Conservation (phyloP, 1,139 yeast genomes). For the Tardiomyces depauwii region DNA sequence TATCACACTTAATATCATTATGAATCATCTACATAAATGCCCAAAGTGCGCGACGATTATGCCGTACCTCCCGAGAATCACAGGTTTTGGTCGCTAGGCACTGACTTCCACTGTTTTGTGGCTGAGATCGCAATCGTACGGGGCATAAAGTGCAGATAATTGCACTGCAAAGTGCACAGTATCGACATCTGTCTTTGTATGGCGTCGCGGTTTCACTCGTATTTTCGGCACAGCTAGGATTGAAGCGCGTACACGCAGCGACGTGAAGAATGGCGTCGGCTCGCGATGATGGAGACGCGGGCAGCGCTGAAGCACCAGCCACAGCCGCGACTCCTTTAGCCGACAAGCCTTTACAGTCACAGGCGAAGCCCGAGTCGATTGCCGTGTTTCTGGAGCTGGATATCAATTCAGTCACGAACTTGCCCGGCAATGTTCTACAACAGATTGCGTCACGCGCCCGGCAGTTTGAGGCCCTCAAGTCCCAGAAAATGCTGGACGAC, state of each 20-base stretch:
- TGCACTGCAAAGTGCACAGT: neutral
- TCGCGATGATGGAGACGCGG: neutral
- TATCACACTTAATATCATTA: too few relatives aligned
- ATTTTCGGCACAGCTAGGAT: conserved; percentile 18
- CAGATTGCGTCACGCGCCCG: conserved; percentile 35
- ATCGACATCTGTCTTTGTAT: neutral
- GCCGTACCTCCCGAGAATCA: too few relatives aligned
- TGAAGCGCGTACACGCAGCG: conserved; percentile 34
- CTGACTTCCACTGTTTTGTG: too few relatives aligned
- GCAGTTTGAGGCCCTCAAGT: conserved; percentile 38
- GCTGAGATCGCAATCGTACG: too few relatives aligned
- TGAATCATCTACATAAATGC: too few relatives aligned
- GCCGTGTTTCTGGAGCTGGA: conserved; percentile 17
- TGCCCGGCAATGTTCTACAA: conserved; percentile 18
- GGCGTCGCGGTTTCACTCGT: neutral
- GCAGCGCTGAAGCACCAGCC: neutral
- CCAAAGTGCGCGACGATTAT: too few relatives aligned
- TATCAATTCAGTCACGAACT: conserved; percentile 11
- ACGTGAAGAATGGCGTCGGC: conserved; percentile 25
- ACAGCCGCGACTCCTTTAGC: neutral
- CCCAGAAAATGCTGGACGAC: conserved; percentile 41
- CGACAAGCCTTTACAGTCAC: neutral
- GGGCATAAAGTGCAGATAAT: too few relatives aligned
- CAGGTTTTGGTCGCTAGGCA: too few relatives aligned
- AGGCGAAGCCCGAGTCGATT: conserved; percentile 9